Evolutionary conservation across 192 early-diverging fungal species (phyloP).

Genomic region (Entomortierella beljakovae): DNA sequence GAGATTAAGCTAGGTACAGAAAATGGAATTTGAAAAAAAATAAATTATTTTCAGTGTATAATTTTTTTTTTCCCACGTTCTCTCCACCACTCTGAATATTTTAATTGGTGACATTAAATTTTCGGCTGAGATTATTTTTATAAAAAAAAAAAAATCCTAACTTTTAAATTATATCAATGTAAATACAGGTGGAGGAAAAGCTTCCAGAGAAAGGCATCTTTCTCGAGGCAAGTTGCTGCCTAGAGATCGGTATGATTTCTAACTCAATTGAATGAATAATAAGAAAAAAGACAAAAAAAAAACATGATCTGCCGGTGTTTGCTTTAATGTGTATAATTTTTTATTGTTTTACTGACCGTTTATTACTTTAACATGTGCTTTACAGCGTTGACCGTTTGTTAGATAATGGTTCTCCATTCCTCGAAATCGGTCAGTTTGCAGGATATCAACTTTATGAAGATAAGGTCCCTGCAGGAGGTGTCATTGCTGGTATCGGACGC

Average conservation of each 20-base stretch:
- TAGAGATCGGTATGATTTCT: constrained; percentile 84
- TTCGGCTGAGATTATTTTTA: too few relatives aligned
- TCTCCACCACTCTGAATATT: not conserved
- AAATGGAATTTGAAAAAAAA: not conserved
- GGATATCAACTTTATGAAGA: constrained; percentile 90
- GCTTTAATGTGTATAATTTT: constrained; percentile 1
- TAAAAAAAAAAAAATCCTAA: too few relatives aligned
- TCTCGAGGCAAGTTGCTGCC: constrained; percentile 90
- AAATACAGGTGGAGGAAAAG: constrained; percentile 88
- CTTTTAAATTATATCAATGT: too few relatives aligned
- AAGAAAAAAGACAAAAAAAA: too few relatives aligned
- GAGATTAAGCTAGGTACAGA: constrained; percentile 82
- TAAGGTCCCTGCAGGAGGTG: constrained; percentile 85
- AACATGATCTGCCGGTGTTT: too few relatives aligned
- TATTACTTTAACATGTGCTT: not conserved
- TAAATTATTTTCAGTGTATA: not conserved
- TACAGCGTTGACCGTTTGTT: constrained; percentile 76
- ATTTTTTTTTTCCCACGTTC: constrained; percentile 11
- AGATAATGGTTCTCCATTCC: constrained; percentile 88
- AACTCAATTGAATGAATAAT: not conserved
- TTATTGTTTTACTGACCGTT: not conserved
- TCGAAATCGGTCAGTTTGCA: constrained; percentile 96
- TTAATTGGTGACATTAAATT: too few relatives aligned
- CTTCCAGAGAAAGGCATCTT: constrained; percentile 86
- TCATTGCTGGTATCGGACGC: constrained; percentile 97